Evolutionary conservation across 2,329 filamentous ascomycete species (phyloP).

Genomic region (Cladosporium phlei): DNA sequence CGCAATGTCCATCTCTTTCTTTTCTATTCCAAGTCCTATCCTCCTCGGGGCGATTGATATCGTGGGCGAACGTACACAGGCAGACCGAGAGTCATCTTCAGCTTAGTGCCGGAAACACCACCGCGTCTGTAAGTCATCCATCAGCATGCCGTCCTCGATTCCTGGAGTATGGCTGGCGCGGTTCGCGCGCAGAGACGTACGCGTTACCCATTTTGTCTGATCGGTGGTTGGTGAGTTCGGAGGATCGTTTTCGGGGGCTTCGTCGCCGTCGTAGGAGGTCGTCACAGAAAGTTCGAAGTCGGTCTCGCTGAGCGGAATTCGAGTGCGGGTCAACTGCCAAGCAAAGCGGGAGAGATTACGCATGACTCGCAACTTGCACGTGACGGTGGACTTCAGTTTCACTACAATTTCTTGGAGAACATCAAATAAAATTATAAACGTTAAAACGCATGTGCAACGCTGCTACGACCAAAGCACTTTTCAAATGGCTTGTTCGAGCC

Average conservation of each 20-base stretch:
- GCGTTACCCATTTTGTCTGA: constrained; percentile 15
- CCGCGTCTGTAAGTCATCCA: constrained; percentile 35
- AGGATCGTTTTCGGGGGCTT: constrained; percentile 9
- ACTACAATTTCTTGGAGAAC: too few species aligned
- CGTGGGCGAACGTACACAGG: constrained; percentile 74
- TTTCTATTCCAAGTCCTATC: neutral
- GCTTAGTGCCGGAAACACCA: constrained; percentile 98
- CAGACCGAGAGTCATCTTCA: constrained; percentile 99
- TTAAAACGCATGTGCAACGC: too few species aligned
- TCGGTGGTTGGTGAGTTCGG: constrained; percentile 7
- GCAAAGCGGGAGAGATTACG: too few species aligned
- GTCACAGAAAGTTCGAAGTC: constrained; percentile 11
- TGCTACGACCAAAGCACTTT: too few species aligned
- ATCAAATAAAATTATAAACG: too few species aligned
- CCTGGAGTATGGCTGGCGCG: neutral
- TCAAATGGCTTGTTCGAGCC: too few species aligned
- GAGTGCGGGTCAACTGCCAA: neutral
- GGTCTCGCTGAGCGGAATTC: neutral
- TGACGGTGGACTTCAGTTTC: neutral
- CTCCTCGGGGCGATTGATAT: constrained; percentile 4
- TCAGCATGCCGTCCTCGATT: constrained; percentile 10
- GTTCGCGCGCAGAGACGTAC: constrained; percentile 5
- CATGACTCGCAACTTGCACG: neutral
- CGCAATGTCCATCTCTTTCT: neutral
- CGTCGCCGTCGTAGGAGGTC: constrained; percentile 8